Evolutionary conservation across 768 basidiomycete species (phyloP).

Genomic region (Mycena haematopus): DNA sequence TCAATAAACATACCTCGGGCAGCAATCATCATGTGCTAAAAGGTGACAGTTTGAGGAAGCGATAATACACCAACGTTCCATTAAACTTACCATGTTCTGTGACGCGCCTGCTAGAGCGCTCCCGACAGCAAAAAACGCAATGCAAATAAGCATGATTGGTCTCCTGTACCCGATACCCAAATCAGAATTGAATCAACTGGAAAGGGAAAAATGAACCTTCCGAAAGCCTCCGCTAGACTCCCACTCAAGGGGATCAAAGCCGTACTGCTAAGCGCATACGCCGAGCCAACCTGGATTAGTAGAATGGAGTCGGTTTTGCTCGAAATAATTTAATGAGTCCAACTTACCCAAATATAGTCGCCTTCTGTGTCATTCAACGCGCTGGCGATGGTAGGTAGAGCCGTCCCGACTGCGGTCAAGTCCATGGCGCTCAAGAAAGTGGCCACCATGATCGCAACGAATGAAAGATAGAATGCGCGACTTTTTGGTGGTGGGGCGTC

Average conservation of each 20-base stretch:
- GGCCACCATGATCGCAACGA: slow-evolving; percentile 26
- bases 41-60: not conserved
- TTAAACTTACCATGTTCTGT: slow-evolving; percentile 39
- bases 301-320: not conserved
- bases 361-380: slow-evolving; percentile 29
- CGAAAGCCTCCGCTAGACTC: slow-evolving; percentile 41
- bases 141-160: slow-evolving; percentile 37
- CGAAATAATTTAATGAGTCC: not conserved
- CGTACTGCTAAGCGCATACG: slow-evolving; percentile 48
- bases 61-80: not conserved
- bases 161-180: slow-evolving; percentile 12
- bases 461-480: slow-evolving; percentile 30
- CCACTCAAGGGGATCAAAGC: slow-evolving; percentile 48
- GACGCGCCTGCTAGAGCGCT: slow-evolving; percentile 49
- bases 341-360: slow-evolving; percentile 28
- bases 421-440: slow-evolving; percentile 28
- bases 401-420: slow-evolving; percentile 28
- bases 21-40: slow-evolving; percentile 42
- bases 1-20: slow-evolving; percentile 35
- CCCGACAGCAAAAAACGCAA: slow-evolving; percentile 47
- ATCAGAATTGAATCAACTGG: not conserved
- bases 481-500: slow-evolving; percentile 6
- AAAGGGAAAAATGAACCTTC: slow-evolving; percentile 29
- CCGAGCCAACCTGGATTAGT: slow-evolving; percentile 41
- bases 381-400: slow-evolving; percentile 28